Evolutionary conservation across 768 basidiomycete species (phyloP), one percentile per base, ranked within the genome.

Genomic region (Collybia mongolica): DNA sequence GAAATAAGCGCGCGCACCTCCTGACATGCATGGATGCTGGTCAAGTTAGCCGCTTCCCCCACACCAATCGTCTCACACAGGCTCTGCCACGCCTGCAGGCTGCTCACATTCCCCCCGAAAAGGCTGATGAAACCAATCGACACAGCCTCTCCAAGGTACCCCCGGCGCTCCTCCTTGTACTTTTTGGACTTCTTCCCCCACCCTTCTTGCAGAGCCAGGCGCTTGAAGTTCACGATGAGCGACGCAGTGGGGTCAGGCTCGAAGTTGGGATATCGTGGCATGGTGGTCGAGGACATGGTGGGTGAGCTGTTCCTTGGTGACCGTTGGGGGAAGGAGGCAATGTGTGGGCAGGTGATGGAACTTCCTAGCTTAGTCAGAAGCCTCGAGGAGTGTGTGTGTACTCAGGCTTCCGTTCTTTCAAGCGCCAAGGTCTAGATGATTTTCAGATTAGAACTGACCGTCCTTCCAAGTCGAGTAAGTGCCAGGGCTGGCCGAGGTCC

Each of bases 1-100:
- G 23, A 40, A 19, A 28, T 7, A 24, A 29, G 11, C 28, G 24
- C 54, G 22, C 29, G 52, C n/a, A n/a, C 54, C 35, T 28, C 19
- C 44, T 53, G 51, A 43, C 57, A 58, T 23, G 46, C 23, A n/a
- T 28, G 38, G 41, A 58, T 58, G 42, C 57, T 53, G 0, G 44
- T 46, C 17, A 53, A 24, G 8, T 5, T n/a, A 5, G 20, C 19
- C 23, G 39, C 51, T 12, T 19, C 44, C 9, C 38, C 39, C 17
- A 43, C 41, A 12, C 54, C 57, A n/a, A 58, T 44, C 9, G 53
- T 53, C 8, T 32, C 29, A 29, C 54, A 55, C 11, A 58, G 35
- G 14, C 42, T 19, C 37, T 53, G 46, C 57, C 57, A 58, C 24
- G 54, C 19, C 22, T 51, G 51, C 3, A 58, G 52, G 20, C 51